Evolutionary conservation across 169 alveolate species (phyloP).

Genomic region (Cryptosporidium sp.): DNA sequence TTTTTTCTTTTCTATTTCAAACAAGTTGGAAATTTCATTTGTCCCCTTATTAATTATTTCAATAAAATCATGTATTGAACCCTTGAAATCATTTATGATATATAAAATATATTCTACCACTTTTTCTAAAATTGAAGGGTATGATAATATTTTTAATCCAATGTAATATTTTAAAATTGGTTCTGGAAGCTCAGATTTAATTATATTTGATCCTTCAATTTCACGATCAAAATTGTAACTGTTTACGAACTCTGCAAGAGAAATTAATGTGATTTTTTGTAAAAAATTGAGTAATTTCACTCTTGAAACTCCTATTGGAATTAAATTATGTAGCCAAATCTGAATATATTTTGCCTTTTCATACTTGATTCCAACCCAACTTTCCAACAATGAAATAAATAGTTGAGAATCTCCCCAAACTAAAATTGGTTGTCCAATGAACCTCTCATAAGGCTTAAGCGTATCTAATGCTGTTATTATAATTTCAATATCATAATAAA

Average conservation of each 20-base stretch:
- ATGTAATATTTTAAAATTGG: constrained; percentile 25
- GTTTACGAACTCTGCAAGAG: constrained; percentile 66
- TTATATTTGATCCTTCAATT: constrained; percentile 12
- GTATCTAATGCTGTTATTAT: constrained; percentile 63
- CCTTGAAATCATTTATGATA: constrained; percentile 25
- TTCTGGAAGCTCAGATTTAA: constrained; percentile 15
- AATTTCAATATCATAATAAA: constrained; percentile 63
- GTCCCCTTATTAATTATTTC: constrained; percentile 39
- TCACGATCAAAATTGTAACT: constrained; percentile 41
- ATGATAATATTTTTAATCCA: constrained; percentile 60
- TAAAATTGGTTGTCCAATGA: constrained; percentile 21
- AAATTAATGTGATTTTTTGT: constrained; percentile 39
- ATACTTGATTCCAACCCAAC: constrained; percentile 62
- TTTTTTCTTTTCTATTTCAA: constrained; percentile 64
- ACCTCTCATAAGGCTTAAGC: constrained; percentile 36
- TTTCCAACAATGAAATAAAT: constrained; percentile 37
- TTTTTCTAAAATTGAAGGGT: constrained; percentile 54
- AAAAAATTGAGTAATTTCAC: constrained; percentile 34
- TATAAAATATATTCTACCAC: constrained; percentile 40
- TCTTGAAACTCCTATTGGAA: constrained; percentile 66
- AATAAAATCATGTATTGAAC: constrained; percentile 34
- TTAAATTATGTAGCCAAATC: constrained; percentile 50
- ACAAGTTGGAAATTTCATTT: constrained; percentile 15
- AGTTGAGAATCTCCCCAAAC: constrained; percentile 76
- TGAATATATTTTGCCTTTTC: constrained; percentile 61